Percentiles rank a stretch among this genome's conserved stretches.
These are phyloP conservation scores for Carpinus viminea DNA, from an alignment of 306 rosid genomes.

Conservation along the genomic window DNA sequence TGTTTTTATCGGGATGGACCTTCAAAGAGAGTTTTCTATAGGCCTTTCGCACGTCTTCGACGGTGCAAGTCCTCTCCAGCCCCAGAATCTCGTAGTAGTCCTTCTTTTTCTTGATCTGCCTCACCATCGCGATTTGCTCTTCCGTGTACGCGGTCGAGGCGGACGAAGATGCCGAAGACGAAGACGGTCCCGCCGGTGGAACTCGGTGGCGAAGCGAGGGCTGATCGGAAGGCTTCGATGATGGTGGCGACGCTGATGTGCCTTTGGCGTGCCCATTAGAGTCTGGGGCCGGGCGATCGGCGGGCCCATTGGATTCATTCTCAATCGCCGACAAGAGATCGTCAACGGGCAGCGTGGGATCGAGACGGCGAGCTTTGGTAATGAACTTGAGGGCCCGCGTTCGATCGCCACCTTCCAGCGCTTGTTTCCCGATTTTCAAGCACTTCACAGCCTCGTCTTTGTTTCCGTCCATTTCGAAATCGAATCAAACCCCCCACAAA, in stretches of 20 bases:
- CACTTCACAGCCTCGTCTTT: conserved; percentile 90
- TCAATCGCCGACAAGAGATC: conserved; percentile 58
- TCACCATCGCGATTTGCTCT: conserved; percentile 70
- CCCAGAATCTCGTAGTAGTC: conserved; percentile 86
- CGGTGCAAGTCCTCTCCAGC: conserved; percentile 74
- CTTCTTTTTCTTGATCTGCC: conserved; percentile 77
- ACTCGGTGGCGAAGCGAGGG: conserved; percentile 69
- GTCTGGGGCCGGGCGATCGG: conserved; percentile 32
- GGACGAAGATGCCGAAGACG: conserved; percentile 37
- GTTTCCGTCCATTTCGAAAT: conserved; percentile 78
- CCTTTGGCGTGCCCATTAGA: conserved; percentile 31
- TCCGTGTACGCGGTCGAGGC: conserved; percentile 35
- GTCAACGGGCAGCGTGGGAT: conserved; percentile 65
- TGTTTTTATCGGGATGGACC: conserved; percentile 97
- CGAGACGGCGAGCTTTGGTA: conserved; percentile 83
- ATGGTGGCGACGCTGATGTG: conserved; percentile 23
- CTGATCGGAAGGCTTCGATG: conserved; percentile 42
- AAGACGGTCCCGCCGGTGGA: conserved; percentile 34
- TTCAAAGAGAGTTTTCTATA: conserved; percentile 82
- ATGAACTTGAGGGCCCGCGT: conserved; percentile 72
- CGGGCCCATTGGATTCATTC: conserved; percentile 23
- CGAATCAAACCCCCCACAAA: conserved; percentile 8
- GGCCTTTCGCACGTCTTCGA: conserved; percentile 81
- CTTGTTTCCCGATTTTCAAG: conserved; percentile 72
- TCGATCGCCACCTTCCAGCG: conserved; percentile 70